Conservation (phyloP, 1,284 basidiomycete genomes). For the Bjerkandera adusta region DNA sequence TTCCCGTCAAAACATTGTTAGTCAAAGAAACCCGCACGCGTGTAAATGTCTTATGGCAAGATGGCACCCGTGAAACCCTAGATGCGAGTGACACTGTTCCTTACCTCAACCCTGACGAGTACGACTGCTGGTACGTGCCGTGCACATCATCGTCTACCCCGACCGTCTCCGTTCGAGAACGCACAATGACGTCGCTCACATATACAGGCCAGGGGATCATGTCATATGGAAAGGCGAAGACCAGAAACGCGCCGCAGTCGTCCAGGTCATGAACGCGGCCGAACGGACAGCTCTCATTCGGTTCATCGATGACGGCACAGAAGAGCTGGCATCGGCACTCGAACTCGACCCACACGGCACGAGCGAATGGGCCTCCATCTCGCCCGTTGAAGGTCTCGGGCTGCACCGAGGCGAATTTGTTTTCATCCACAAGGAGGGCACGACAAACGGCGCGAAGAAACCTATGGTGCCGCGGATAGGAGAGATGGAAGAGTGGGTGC, state of each 20-base stretch:
- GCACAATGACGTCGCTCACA: too few relatives aligned
- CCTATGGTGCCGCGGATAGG: slow-evolving; percentile 77
- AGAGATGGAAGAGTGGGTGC: slow-evolving; percentile 76
- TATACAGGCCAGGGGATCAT: slow-evolving; percentile 83
- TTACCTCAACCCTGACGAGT: slow-evolving; percentile 81
- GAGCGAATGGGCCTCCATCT: slow-evolving; percentile 44
- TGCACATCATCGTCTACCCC: background rate
- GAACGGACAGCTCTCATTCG: slow-evolving; percentile 71
- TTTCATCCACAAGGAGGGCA: slow-evolving; percentile 66
- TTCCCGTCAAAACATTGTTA: slow-evolving; percentile 55
- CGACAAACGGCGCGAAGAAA: slow-evolving; percentile 62
- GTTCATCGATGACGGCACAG: slow-evolving; percentile 48
- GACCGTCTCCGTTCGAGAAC: slow-evolving; percentile 1
- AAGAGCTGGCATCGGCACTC: slow-evolving; percentile 77
- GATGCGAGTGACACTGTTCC: slow-evolving; percentile 72
- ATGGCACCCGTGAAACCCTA: slow-evolving; percentile 64
- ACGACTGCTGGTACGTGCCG: slow-evolving; percentile 73
- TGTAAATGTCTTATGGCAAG: slow-evolving; percentile 86
- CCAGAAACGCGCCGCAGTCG: slow-evolving; percentile 64
- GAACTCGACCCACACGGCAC: slow-evolving; percentile 85
- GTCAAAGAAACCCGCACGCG: slow-evolving; percentile 72
- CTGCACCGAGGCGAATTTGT: slow-evolving; percentile 84
- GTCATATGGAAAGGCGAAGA: slow-evolving; percentile 84
- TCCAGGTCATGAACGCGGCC: slow-evolving; percentile 74
- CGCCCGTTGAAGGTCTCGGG: slow-evolving; percentile 63